Evolutionary conservation across 208 protist species (phyloP).

Genomic region (Tritrichomonas foetus): DNA sequence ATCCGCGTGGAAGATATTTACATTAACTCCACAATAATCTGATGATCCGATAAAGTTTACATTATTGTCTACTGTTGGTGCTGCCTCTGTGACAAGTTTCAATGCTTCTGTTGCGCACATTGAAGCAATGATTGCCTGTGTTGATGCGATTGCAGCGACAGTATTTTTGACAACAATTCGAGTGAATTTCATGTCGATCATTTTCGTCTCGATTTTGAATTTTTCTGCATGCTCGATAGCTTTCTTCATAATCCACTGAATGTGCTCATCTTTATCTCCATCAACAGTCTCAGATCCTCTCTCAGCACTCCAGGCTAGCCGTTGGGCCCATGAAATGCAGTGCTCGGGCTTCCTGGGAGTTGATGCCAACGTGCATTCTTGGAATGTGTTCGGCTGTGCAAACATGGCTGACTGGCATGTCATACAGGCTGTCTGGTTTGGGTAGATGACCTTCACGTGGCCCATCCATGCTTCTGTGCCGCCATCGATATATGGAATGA

Average conservation of each 20-base stretch:
- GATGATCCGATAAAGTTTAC: too few species aligned
- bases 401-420: conserved; percentile 44
- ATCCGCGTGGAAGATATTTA: too few species aligned
- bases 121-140: conserved; percentile 86
- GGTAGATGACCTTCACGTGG: conserved; percentile 64
- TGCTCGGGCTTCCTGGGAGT: conserved; percentile 53
- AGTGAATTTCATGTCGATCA: conserved; percentile 47
- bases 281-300: conserved; percentile 62
- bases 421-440: conserved; percentile 50
- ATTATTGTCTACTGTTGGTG: background rate
- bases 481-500: conserved; percentile 89
- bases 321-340: conserved; percentile 57
- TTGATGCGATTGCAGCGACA: conserved; percentile 94
- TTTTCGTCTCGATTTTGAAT: conserved; percentile 69
- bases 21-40: too few species aligned
- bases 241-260: conserved; percentile 70
- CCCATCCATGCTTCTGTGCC: conserved; percentile 91
- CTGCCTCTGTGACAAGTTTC: background rate
- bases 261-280: conserved; percentile 74
- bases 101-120: conserved; percentile 7
- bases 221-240: conserved; percentile 68
- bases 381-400: background rate
- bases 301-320: too few species aligned
- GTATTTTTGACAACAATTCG: conserved; percentile 92
- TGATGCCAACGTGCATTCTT: conserved; percentile 53